Base-by-base conservation (phyloP, 2,329 filamentous ascomycete genomes). In the Nannizziopsis arthrosporioides region DNA sequence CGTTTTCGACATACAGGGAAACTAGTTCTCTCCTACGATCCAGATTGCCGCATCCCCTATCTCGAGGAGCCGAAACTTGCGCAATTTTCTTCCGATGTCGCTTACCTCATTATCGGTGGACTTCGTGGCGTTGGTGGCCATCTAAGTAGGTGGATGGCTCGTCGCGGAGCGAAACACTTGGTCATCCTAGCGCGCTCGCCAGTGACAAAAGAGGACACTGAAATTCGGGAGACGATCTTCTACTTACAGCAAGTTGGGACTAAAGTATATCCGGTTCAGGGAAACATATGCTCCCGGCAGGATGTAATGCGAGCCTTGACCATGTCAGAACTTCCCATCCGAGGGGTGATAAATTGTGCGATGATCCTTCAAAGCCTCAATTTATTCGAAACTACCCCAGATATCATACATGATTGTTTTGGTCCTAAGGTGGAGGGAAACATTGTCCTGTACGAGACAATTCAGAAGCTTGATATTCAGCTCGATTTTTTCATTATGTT, bases 381-480 rank as follows among this genome's bases (percentile, higher is more conserved):
- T 10, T 36, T 36, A n/a, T 12, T 15, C 11, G 4, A 15, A 10
- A 3, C 11, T 15, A 36, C 34, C 5, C 12, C 34, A 36, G 34
- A 36, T n/a, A 10, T 4, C 11, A 15, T 36, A 12, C 34, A 36
- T 15, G 34, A 36, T 3, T n/a, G 12, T 36, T 36, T 36, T 36
- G 4, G 15, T 36, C 34, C 34, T 4, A 36, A 36, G 34, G 15
- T 36, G 4, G 34, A 36, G 9, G 34, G 34, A 12, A 36, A 36
- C 15, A 36, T 36, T 10, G 5, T 5, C 9, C 34, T 36, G 4
- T 36, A 59, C 50, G 32, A 68, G 66, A 64, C 60, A 59, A 45
- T 61, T 63, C 10, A 68, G 67, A 55, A 55, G 48, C 50, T 51
- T 57, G 10, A 12, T 12, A n/a, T 44, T n/a, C 14, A 34, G 11